Evolutionary conservation across 441 rosid genomes (phyloP), one percentile per base, ranked within the genome.

Genomic region (Euphorbia celastroides): DNA sequence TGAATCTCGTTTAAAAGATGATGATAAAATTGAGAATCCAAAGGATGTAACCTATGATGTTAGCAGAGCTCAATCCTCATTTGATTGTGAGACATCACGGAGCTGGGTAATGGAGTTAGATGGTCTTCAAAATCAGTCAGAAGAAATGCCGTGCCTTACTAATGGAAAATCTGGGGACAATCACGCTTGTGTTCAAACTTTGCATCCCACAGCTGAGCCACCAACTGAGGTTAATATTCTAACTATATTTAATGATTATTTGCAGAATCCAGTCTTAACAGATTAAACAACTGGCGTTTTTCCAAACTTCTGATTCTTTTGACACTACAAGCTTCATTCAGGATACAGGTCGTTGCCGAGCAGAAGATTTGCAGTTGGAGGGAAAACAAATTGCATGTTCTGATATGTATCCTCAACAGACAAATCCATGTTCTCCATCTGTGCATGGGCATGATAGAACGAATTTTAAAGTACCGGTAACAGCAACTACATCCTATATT

Each of bases 211-310:
- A 69, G 41, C 71, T 32, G 75, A 72, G 76, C 72, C 64, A 22
- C 73, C 58, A 36, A 25, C 75, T 30, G 77, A 87, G 94, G 96
- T 87, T 68, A 73, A 75, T 66, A 62, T 70, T 32, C 67, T 65
- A 64, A 26, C 64, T 20, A 60, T 69, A 73, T 72, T 1, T 32
- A 68, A 38, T 54, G 51, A 19, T 36, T 56, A 68, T 11, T 42
- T 62, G 14, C 38, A 56, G 51, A 20, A 54, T 34, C 70, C 65
- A 69, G 22, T 71, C 63, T 74, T 65, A 71, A 63, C 69, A 68
- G 42, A 46, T 5, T 31, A 23, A n/a, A n/a, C n/a, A 36, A 56
- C 36, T 5, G 55, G 38, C 14, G 2, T 54, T 51, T 65, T 34
- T 36, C 44, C n/a, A 7, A 64, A 28, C 44, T 61, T 65, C 69